phyloP scores from a whole-genome alignment of 495 filamentous ascomycete genomes.

The Aspergillus homomorphus region DNA sequence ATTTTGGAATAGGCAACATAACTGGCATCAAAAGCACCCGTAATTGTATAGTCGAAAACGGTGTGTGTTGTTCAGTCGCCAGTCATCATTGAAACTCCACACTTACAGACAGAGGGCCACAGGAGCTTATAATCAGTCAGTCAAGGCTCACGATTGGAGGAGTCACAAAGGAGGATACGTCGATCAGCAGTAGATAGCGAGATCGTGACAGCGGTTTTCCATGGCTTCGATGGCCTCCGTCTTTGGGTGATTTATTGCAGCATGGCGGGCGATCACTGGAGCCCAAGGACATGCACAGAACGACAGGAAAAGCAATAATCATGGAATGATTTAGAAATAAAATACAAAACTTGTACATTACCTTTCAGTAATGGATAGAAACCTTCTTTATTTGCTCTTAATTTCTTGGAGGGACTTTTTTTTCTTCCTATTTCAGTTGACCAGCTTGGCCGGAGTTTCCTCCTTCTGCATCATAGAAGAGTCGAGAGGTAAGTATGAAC shows the following conservation, averaged over 20 bases:
- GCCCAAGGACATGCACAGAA: conserved; percentile 34
- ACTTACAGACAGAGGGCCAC: conserved; percentile 24
- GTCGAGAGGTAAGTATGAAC: conserved; percentile 7
- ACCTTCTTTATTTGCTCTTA: conserved; percentile 13
- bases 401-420: not conserved
- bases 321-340: conserved; percentile 23
- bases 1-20: conserved; percentile 33
- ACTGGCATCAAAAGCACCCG: conserved; percentile 22
- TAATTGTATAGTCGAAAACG: conserved; percentile 10
- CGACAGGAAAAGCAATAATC: conserved; percentile 21
- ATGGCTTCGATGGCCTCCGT: conserved; percentile 43
- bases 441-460: not conserved
- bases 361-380: conserved; percentile 22
- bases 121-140: conserved; percentile 42
- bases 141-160: conserved; percentile 40
- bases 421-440: conserved; percentile 5
- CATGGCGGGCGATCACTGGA: conserved; percentile 45
- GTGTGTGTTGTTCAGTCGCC: conserved; percentile 27
- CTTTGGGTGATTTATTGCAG: conserved; percentile 43
- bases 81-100: conserved; percentile 29
- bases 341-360: conserved; percentile 24
- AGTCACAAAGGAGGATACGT: conserved; percentile 45
- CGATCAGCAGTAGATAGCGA: conserved; percentile 41
- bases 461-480: not conserved
- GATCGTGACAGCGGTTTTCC: conserved; percentile 46